Base-by-base conservation (phyloP, 78 protist genomes). In the Bigelowiella natans region DNA sequence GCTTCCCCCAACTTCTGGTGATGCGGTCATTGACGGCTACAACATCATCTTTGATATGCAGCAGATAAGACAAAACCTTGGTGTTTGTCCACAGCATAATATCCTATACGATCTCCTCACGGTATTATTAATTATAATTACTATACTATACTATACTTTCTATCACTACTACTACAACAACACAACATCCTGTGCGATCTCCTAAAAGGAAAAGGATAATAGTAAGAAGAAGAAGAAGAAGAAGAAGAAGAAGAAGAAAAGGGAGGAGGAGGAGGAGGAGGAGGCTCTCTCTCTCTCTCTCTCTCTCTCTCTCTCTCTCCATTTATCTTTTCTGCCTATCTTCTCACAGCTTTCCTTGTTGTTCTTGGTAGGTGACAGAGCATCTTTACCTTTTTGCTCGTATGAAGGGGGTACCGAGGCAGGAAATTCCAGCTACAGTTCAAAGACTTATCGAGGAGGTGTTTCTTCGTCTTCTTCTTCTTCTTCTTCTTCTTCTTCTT, bases 1-100 rank as follows among this genome's bases (percentile, higher is more conserved):
- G 88, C 36, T 51, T 82, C 37, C 86, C 36, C 96, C 98, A 0
- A 87, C 97, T 0, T 2, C 86, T 1, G 99, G 99, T 29, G 39
- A 64, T 36, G 90, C 73, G 31, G 0, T 0, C 7, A 51, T 51
- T 18, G 7, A 51, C 18, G 73, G 73, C 7, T 51, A 51, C 73
- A 51, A 51, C 73, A 51, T 51, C 73, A 51, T 26, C 18, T 26
- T 18, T 51, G 73, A 51, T 51, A 51, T 51, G 73, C 37, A 7
- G 83, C 83, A 31, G 11, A 87, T 87, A 2, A 37, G 89, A 7
- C 31, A 87, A 26, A 28, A 87, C 40, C 40, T 87, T 29, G 89
- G 89, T 2, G 89, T 87, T 29, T 87, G 89, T 87, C 89, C 89
- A 38, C 89, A 87, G 64, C 89, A 87, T 87, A 31, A 87, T 30